Conservation (phyloP, 805 yeast species). For the Zygosaccharomyces bisporus region DNA sequence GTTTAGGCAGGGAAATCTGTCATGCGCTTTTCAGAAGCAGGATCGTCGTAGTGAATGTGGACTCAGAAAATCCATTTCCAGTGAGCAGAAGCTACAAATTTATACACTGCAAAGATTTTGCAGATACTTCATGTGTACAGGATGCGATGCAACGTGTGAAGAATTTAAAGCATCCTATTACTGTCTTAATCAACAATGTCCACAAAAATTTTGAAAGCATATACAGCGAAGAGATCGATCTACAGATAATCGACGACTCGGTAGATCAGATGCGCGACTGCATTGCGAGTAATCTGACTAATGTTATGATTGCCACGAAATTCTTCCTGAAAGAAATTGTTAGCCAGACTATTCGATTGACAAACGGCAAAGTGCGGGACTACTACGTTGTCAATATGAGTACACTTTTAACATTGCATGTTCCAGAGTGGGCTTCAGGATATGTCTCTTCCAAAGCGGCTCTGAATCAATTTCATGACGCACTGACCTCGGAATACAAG, state of each 20-base stretch:
- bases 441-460: slow-evolving; percentile 23
- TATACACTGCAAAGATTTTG: slow-evolving; percentile 14
- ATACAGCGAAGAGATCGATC: not conserved
- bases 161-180: slow-evolving; percentile 6
- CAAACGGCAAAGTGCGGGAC: slow-evolving; percentile 1
- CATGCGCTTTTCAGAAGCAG: slow-evolving; percentile 9
- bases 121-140: slow-evolving; percentile 6
- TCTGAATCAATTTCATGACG: slow-evolving; percentile 28
- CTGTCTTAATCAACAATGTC: slow-evolving; percentile 23
- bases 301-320: slow-evolving; percentile 24
- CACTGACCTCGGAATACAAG: slow-evolving; percentile 22
- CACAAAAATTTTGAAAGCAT: slow-evolving; percentile 16
- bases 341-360: slow-evolving; percentile 10
- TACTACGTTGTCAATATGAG: slow-evolving; percentile 23
- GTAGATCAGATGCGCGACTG: slow-evolving; percentile 13
- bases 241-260: slow-evolving; percentile 6
- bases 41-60: slow-evolving; percentile 19
- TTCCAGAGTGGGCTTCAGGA: slow-evolving; percentile 7
- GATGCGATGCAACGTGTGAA: slow-evolving; percentile 11
- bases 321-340: slow-evolving; percentile 16
- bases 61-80: slow-evolving; percentile 5
- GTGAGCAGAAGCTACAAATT: slow-evolving; percentile 8
- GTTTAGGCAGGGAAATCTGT: slow-evolving; percentile 18
- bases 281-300: slow-evolving; percentile 20
- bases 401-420: slow-evolving; percentile 6